phyloP scores from a whole-genome alignment of 1,284 basidiomycete genomes.

The Pholiota adiposa region DNA sequence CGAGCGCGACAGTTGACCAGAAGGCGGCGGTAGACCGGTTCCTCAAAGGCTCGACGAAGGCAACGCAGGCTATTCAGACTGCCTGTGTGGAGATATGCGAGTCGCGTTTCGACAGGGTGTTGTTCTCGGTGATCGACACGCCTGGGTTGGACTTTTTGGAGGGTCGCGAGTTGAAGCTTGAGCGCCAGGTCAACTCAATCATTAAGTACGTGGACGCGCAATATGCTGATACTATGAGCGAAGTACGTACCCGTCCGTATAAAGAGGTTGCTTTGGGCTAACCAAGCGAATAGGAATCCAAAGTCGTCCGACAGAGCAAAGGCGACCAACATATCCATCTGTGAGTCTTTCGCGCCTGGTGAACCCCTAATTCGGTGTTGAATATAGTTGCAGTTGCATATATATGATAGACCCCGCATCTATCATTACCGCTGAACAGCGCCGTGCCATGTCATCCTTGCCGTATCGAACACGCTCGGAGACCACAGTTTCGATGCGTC shows the following conservation, averaged over 20 bases:
- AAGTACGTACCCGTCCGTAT: conserved; percentile 52
- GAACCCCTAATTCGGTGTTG: conserved; percentile 28
- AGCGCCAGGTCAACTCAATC: conserved; percentile 71
- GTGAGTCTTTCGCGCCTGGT: conserved; percentile 45
- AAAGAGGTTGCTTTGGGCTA: background rate
- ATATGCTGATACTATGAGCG: conserved; percentile 82
- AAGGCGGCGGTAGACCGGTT: conserved; percentile 63
- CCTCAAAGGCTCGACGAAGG: conserved; percentile 56
- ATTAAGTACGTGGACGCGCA: conserved; percentile 78
- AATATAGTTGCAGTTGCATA: conserved; percentile 66
- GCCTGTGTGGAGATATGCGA: conserved; percentile 80
- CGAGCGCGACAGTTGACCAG: conserved; percentile 70
- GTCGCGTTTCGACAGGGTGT: conserved; percentile 73
- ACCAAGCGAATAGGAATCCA: conserved; percentile 64
- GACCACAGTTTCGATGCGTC: conserved; percentile 57
- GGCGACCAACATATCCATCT: conserved; percentile 85
- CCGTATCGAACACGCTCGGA: conserved; percentile 62
- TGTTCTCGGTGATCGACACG: conserved; percentile 80
- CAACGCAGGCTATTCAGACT: conserved; percentile 64
- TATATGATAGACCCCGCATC: conserved; percentile 81
- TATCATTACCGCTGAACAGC: conserved; percentile 57
- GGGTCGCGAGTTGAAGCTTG: conserved; percentile 74
- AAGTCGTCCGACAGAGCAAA: conserved; percentile 81
- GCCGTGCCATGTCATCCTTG: conserved; percentile 49
- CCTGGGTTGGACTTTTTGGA: conserved; percentile 77